Base-by-base conservation (phyloP, 2,329 filamentous ascomycete genomes). In the Fusarium sp. region DNA sequence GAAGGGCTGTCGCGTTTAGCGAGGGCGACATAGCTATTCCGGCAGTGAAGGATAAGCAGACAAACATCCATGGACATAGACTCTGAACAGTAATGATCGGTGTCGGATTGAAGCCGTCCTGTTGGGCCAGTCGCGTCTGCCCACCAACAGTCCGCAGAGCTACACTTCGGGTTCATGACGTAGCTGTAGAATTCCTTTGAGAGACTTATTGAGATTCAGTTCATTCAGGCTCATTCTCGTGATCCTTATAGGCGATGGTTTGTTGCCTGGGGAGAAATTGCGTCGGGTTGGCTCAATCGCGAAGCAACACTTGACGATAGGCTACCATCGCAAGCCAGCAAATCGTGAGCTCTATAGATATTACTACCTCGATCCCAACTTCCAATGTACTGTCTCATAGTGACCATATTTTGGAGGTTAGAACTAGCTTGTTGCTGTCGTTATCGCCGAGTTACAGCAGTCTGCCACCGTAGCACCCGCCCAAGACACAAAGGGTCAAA, bases 341-440 rank as follows among this genome's bases (percentile, higher is more conserved):
- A 15, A 33, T 33, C 31, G 15, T 3, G 4, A 24, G 11, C 2
- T 26, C 20, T 14, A 24, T 6, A 26, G 0, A 2, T 0, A 3
- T 2, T 4, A 10, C 14, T 14, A 26, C 3, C 17, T 4, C 6
- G 2, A 18, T 6, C 0, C 22, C 13, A 26, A 15, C 15, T 6
- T 17, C 0, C 5, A 12, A 8, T 5, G 3, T 7, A 0, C 1
- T 3, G 1, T 22, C 6, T 20, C 31, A 12, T 6, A 7, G 24
- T 2, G 31, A 24, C 3, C 6, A 3, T 7, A 0, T 51, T 35
- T 35, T 24, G 0, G 8, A 11, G 31, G 10, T 11, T 3, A 5
- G 1, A 24, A 0, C 5, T 24, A 14, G 8, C 31, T 51, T 24
- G 7, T 24, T 35, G 17, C 31, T 14, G 1, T 14, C 6, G n/a